Percentiles rank a stretch among this genome's conserved stretches.
phyloP scores from a whole-genome alignment of 495 filamentous ascomycete genomes.

The Penicillium arizonense region DNA sequence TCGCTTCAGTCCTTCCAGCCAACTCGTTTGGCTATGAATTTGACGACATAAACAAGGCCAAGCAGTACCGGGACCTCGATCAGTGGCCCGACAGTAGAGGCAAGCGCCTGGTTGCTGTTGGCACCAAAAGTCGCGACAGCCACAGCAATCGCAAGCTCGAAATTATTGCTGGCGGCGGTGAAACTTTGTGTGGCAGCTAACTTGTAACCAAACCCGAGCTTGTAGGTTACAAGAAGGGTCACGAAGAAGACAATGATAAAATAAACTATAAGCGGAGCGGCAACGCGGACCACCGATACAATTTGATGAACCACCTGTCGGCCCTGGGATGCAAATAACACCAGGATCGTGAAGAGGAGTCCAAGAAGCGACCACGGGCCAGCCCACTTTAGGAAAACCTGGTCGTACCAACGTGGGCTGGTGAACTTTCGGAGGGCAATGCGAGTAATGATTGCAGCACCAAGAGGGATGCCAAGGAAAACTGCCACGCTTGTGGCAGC shows the following conservation, averaged over 20 bases:
- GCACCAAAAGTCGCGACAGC: slow-evolving; percentile 82
- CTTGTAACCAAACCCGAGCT: slow-evolving; percentile 70
- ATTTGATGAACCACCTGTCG: slow-evolving; percentile 78
- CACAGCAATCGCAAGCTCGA: slow-evolving; percentile 91
- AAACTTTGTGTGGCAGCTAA: slow-evolving; percentile 80
- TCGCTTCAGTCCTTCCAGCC: slow-evolving; percentile 16
- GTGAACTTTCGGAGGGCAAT: slow-evolving; percentile 49
- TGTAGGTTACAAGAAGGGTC: slow-evolving; percentile 58
- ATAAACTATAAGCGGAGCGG: slow-evolving; percentile 78
- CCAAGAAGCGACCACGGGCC: slow-evolving; percentile 79
- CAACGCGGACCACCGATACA: slow-evolving; percentile 77
- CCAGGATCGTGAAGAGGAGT: slow-evolving; percentile 80
- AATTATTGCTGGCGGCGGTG: slow-evolving; percentile 94
- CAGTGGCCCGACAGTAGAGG: slow-evolving; percentile 83
- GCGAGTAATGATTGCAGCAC: slow-evolving; percentile 73
- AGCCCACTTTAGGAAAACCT: slow-evolving; percentile 62
- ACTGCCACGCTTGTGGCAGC: slow-evolving; percentile 80
- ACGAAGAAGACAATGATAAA: slow-evolving; percentile 71
- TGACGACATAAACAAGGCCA: slow-evolving; percentile 77
- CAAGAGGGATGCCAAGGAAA: slow-evolving; percentile 84
- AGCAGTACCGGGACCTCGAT: slow-evolving; percentile 90
- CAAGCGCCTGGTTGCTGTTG: slow-evolving; percentile 78
- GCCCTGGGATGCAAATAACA: slow-evolving; percentile 83
- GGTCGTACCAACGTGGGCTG: slow-evolving; percentile 60
- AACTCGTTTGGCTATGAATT: slow-evolving; percentile 22